Evolutionary conservation across 192 early-diverging fungal species (phyloP).

Genomic region (Podila verticillata): DNA sequence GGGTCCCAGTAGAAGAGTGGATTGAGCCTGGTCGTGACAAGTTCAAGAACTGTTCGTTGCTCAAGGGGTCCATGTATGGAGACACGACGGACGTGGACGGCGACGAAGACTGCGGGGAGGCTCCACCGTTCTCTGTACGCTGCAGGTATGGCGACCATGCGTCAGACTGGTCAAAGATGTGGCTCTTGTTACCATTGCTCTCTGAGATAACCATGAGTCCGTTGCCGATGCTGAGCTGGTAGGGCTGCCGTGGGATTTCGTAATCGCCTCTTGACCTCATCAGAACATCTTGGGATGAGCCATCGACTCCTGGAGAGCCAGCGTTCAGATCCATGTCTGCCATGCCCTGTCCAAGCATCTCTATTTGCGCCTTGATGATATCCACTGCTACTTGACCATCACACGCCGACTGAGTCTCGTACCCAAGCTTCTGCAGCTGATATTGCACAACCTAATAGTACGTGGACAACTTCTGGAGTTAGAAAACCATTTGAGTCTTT

Average conservation of each 20-base stretch:
- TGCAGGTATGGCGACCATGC: background rate
- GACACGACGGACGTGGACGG: background rate
- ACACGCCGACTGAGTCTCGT: conserved; percentile 55
- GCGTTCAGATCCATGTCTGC: background rate
- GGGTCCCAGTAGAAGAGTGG: background rate
- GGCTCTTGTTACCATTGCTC: conserved; percentile 26
- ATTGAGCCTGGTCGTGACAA: too few species aligned
- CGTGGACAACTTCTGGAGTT: background rate
- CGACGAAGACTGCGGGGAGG: background rate
- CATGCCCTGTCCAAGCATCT: conserved; percentile 3
- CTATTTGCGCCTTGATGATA: conserved; percentile 35
- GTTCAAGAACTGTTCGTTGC: too few species aligned
- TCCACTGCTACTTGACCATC: conserved; percentile 70
- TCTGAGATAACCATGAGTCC: conserved; percentile 8
- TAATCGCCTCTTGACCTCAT: too few species aligned
- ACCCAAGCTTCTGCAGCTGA: conserved; percentile 64
- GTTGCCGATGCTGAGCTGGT: conserved; percentile 7
- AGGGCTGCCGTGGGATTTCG: background rate
- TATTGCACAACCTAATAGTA: conserved; percentile 59
- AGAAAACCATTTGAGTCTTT: background rate
- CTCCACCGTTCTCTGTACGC: background rate
- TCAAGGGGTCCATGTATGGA: too few species aligned
- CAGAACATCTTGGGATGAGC: too few species aligned
- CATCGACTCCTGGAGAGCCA: background rate
- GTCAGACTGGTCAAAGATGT: conserved; percentile 23